These are phyloP conservation scores for Aquanectria penicillioides DNA, from an alignment of 2,329 filamentous ascomycete genomes.

Conservation along the genomic window DNA sequence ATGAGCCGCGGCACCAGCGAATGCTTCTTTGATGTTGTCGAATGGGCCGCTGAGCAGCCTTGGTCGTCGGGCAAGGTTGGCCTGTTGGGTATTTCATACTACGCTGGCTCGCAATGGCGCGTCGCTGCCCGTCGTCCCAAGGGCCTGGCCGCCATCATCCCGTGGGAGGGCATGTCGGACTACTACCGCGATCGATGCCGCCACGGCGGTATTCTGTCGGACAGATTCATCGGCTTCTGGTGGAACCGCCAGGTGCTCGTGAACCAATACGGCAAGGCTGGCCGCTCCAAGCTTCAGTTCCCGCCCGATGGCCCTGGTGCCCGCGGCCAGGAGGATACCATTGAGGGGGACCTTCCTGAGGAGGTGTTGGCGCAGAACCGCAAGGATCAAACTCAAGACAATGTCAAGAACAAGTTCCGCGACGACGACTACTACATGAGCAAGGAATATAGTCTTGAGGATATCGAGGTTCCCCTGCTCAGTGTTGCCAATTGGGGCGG, in stretches of 20 bases:
- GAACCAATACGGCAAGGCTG: conserved; percentile 70
- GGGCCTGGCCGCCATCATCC: conserved; percentile 58
- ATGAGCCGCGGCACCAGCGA: conserved; percentile 60
- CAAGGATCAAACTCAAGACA: conserved; percentile 57
- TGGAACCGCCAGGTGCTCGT: conserved; percentile 42
- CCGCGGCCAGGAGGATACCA: conserved; percentile 52
- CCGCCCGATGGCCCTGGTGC: conserved; percentile 18
- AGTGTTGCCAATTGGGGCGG: conserved; percentile 78
- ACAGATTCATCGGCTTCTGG: conserved; percentile 60
- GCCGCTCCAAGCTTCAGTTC: conserved; percentile 13
- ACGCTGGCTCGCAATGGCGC: conserved; percentile 58
- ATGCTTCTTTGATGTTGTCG: conserved; percentile 59
- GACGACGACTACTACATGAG: conserved; percentile 72
- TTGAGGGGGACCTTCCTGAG: conserved; percentile 67
- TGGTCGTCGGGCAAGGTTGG: conserved; percentile 62
- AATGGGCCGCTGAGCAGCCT: conserved; percentile 56
- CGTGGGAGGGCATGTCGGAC: conserved; percentile 63
- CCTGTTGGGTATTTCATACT: conserved; percentile 59
- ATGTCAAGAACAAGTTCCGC: conserved; percentile 63
- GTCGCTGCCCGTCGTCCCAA: conserved; percentile 58
- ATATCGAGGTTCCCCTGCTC: conserved; percentile 74
- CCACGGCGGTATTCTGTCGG: conserved; percentile 70
- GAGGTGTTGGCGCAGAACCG: conserved; percentile 62
- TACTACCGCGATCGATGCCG: conserved; percentile 67
- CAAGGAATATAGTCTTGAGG: conserved; percentile 71